Base-by-base conservation (phyloP, 345 rosid species). In the Nephelium lappaceum region DNA sequence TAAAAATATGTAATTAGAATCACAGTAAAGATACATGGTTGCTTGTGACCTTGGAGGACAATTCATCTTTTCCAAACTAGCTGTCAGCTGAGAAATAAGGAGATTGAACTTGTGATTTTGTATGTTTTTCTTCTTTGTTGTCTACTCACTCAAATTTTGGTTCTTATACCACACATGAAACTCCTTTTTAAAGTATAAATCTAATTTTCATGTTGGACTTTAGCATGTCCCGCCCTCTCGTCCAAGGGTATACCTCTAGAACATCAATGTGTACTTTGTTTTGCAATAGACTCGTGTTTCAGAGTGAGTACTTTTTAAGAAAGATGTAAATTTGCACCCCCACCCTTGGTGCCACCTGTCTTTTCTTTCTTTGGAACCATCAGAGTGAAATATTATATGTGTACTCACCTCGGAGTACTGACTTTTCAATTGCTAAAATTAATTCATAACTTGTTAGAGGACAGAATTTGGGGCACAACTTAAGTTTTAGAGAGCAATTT, bases 381-480 rank as follows among this genome's bases (percentile, higher is more conserved):
- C 15, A 8, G 16, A 6, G 6, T 71, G 41, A 47, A 49, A 27
- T 60, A 41, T 67, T 21, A 19, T 63, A 19, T 62, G 43, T 64
- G 16, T 36, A 24, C 11, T 21, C 62, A 66, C 36, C 61, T 0
- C 16, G 43, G 43, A 47, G 23, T 6, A 0, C 25, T 53, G 43
- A 38, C 21, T 6, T 73, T 67, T 24, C n/a, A 53, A 23, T 64
- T 55, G 72, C 71, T 81, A 68, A 75, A 45, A 45, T 24, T 36
- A 36, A 49, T 72, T 69, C 18, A 19, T 38, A 66, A 72, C 41
- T 86, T 86, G 77, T 53, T 83, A 38, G 87, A 82, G 89, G 86
- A 86, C 94, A 95, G 99, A 84, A 84, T 80, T 78, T 87, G 69
- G 99, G 97, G 69, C 92, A 89, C 55, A 81, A 89, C 84, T 49